Evolutionary conservation across 1,284 basidiomycete genomes (phyloP), one percentile per base, ranked within the genome.

Genomic region (Peniophora sp.): DNA sequence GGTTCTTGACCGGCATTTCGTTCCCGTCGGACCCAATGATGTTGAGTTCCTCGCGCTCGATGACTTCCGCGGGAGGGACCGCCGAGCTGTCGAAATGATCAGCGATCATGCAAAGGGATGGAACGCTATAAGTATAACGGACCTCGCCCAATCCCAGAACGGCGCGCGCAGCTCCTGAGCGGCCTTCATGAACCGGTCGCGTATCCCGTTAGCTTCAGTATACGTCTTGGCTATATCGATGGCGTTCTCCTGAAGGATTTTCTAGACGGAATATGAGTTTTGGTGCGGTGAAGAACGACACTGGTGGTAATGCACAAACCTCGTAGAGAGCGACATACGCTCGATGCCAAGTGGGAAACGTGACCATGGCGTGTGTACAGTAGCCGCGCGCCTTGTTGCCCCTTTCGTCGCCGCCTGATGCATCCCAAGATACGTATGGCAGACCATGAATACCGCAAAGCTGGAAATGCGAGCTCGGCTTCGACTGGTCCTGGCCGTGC

Each of bases 321-420:
- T 79, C 76, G 49, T 68, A 69, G 0, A 78, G 59, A 15, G 67
- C 59, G 15, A 77, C 60, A 52, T 78, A 78, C 0, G 75, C 73
- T 43, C 76, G 63, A 55, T 78, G 76, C 71, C 72, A 79, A 3
- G 73, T 75, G 2, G 77, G 76, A 66, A 79, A 79, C 10, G 77
- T 60, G 10, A 73, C 66, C 8, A 67, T 70, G 11, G 71, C 73
- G 57, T 78, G 76, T n/a, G 68, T 70, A 52, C 76, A 78, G 55
- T 78, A 78, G 2, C 75, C 75, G 2, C 52, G 53, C 12, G 65
- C 58, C 3, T 63, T 66, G 17, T 67, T 63, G 9, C 64, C 68
- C 12, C 6, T 32, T 32, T 5, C 6, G 6, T 32, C 27, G 27
- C 5, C 27, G 27, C 6, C 27, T 12, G 27, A 12, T 6, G 6